Base-by-base conservation (phyloP, 2,329 filamentous ascomycete species). In the Hypoxylon sp. region DNA sequence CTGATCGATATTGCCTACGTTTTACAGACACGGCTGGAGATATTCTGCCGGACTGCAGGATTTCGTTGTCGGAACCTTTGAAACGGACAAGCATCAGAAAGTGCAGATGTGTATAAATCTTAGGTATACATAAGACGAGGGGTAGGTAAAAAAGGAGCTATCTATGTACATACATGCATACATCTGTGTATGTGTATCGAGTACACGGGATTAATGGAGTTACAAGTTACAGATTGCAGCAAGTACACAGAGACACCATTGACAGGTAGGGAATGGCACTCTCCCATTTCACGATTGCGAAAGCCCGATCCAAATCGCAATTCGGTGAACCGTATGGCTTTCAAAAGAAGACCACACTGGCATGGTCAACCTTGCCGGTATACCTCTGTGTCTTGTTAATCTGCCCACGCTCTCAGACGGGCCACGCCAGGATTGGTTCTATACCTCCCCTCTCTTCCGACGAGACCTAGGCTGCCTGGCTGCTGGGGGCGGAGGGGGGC, bases 261-360 rank as follows among this genome's bases (percentile, higher is more conserved):
- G 42, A 55, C 37, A 62, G 26, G 33, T 24, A 31, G n/a, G n/a
- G n/a, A n/a, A n/a, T n/a, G n/a, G n/a, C n/a, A n/a, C n/a, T n/a
- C n/a, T n/a, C n/a, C n/a, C n/a, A n/a, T n/a, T n/a, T n/a, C n/a
- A n/a, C n/a, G n/a, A 55, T 46, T 48, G 26, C 17, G 26, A 54
- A 33, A 23, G 31, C 38, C 37, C 38, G 17, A 46, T 9, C 20
- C n/a, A 27, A 18, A 26, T 35, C 40, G 40, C 37, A 13, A 40
- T 57, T 64, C 59, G 59, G 62, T 64, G 56, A 62, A 45, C 46
- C 48, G 27, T 53, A 45, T 56, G 60, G 55, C 2, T 41, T 57
- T 48, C 20, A 26, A 41, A 10, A 18, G 35, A 45, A 52, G 26
- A 37, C 17, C 35, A 50, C 48, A 48, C 46, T 38, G 33, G 33